Evolutionary conservation across 768 basidiomycete species (phyloP), one percentile per base, ranked within the genome.

Genomic region (Lactarius trivialis): DNA sequence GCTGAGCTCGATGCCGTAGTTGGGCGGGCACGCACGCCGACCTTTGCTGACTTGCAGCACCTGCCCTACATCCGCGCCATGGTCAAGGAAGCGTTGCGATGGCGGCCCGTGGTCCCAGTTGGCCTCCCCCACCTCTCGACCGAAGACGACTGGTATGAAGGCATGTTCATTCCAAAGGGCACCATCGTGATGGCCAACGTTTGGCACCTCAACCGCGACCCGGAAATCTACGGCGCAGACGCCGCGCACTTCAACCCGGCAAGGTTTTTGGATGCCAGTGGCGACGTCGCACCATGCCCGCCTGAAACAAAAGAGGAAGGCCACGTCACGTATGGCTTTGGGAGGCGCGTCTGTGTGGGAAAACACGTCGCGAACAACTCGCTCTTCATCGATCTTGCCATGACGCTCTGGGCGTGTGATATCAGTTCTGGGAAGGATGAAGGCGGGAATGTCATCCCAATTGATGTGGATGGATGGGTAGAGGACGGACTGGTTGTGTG

Each of bases 121-220:
- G 70, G 53, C 28, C 17, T 71, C 8, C 66, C 68, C 5, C 71
- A 71, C 32, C 48, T 53, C 9, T 36, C 68, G 2, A 63, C 45
- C 1, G 54, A 60, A 54, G 73, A 74, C 53, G 73, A 73, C 52
- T 65, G 48, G 48, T 74, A 73, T 54, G 60, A 65, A 37, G 69
- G 62, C 24, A 63, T 62, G 52, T 63, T 70, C 56, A 74, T 78
- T 21, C 76, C 76, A 0, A 72, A 69, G 34, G 76, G 73, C 9
- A 72, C 74, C 1, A 69, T 73, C 1, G 65, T 75, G 21, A 60
- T 75, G 24, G 68, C 66, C 14, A 75, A 74, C 54, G 60, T 68
- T 55, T 75, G 52, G 56, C 58, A 60, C 28, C 63, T 69, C 39
- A 70, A 71, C 55, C 64, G 60, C 33, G 68, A 71, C 37, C 63